Base-by-base conservation (phyloP, 805 yeast species). In the Priceomyces haplophilus region DNA sequence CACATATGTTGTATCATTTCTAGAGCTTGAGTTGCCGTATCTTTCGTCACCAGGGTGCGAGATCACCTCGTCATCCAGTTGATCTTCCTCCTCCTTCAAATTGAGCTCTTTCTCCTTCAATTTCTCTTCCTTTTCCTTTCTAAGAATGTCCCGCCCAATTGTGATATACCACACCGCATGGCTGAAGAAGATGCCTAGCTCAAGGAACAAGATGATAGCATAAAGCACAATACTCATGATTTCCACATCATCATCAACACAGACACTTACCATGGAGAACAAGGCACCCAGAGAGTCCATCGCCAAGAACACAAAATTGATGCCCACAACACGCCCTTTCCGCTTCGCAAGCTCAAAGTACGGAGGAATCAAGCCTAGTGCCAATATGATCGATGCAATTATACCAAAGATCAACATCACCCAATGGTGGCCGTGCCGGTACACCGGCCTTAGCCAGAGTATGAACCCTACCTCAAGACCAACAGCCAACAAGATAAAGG, bases 271-370 rank as follows among this genome's bases (percentile, higher is more conserved):
- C 64, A 86, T 75, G 10, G 95, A 85, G 50, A 88, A 80, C 33
- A 70, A 64, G 0, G 97, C 97, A 7, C 98, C 98, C 19, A 78
- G 48, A 3, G 86, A 78, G 59, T 91, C 97, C 65, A 90, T 65
- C 4, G 73, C 54, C 44, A 91, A 69, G 49, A 91, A 91, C 2
- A 85, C 51, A 55, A 91, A 89, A 58, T 89, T 89, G 55, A 91
- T 84, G 0, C 98, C 98, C 3, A 89, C 80, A 2, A 91, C 97
- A 27, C 85, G 67, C 1, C 97, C 97, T 40, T 78, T 62, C 49
- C 96, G 73, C 55, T 88, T 86, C 24, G 80, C 76, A 19, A 91
- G 65, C 59, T 91, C 97, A 52, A 80, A 81, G 59, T 90, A 91
- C 3, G 97, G 97, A 0, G 97, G 97, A 0, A 91, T 49, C 27